Conservation (phyloP, 352 stramenopile genomes). For the Globisporangium orthogonon region DNA sequence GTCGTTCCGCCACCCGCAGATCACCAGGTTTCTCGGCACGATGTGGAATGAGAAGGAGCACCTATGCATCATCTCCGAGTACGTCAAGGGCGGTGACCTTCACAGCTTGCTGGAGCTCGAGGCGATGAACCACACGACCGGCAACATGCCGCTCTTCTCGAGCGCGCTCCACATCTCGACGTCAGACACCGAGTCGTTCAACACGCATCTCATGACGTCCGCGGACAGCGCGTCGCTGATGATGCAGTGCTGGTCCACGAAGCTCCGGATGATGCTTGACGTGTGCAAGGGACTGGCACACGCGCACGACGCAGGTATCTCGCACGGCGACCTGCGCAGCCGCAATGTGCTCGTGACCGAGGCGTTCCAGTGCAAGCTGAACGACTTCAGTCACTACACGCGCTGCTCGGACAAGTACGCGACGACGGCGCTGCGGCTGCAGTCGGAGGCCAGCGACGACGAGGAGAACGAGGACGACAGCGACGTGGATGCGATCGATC, state of each 20-base stretch:
- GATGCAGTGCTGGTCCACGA: constrained; percentile 23
- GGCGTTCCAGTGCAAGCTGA: constrained; percentile 50
- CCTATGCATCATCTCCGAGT: constrained; percentile 66
- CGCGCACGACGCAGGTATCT: constrained; percentile 39
- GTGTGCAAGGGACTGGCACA: constrained; percentile 47
- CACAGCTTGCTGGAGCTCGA: constrained; percentile 45
- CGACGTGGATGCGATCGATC: constrained; percentile 22
- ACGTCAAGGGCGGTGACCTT: constrained; percentile 51
- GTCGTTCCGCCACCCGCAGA: constrained; percentile 51
- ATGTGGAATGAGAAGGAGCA: constrained; percentile 64
- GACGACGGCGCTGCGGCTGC: constrained; percentile 10
- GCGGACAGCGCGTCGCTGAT: constrained; percentile 19
- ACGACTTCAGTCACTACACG: constrained; percentile 39
- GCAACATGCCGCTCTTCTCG: not conserved
- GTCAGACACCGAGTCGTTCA: not conserved
- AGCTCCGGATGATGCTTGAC: constrained; percentile 57
- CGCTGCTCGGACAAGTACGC: constrained; percentile 23
- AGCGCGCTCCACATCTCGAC: no score
- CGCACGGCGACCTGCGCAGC: constrained; percentile 58
- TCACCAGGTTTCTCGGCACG: constrained; percentile 62
- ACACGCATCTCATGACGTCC: constrained; percentile 10
- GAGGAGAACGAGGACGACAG: constrained; percentile 10
- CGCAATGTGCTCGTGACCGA: constrained; percentile 64
- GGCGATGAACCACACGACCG: constrained; percentile 22
- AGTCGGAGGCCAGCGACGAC: constrained; percentile 13